These are phyloP conservation scores for Pichia sp. DNA, from an alignment of 1,139 yeast species.

Conservation along the genomic window DNA sequence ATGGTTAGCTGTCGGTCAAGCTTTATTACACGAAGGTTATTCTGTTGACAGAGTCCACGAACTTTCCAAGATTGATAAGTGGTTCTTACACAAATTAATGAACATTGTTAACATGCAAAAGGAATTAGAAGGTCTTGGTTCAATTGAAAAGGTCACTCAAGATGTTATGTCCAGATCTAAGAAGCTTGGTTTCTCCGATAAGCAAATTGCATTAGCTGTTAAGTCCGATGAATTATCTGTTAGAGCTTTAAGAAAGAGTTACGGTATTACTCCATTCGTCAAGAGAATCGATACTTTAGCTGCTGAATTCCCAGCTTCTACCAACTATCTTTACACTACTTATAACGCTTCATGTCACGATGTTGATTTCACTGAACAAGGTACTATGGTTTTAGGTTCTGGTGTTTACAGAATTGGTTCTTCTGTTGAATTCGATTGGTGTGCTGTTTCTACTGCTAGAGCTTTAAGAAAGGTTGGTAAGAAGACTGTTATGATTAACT, in stretches of 20 bases:
- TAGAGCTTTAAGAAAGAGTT: constrained; percentile 72
- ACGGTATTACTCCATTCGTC: constrained; percentile 87
- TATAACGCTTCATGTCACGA: constrained; percentile 90
- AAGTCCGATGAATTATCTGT: constrained; percentile 68
- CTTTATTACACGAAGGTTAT: constrained; percentile 84
- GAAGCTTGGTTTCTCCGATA: constrained; percentile 93
- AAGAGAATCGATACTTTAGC: constrained; percentile 97
- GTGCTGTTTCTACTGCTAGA: constrained; percentile 97
- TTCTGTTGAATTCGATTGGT: constrained; percentile 99
- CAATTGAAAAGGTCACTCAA: constrained; percentile 56
- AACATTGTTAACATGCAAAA: constrained; percentile 88
- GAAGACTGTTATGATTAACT: constrained; percentile 94
- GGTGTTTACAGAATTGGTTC: constrained; percentile 99
- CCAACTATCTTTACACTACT: constrained; percentile 94
- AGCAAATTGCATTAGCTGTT: constrained; percentile 81
- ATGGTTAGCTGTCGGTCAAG: constrained; percentile 98
- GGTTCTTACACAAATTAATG: constrained; percentile 93
- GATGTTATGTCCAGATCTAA: constrained; percentile 79
- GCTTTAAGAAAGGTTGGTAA: constrained; percentile 85
- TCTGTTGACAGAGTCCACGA: constrained; percentile 91
- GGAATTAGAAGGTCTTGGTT: constrained; percentile 65
- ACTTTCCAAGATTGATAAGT: constrained; percentile 86
- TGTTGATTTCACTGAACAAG: constrained; percentile 81
- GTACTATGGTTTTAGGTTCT: constrained; percentile 93
- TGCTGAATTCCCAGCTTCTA: constrained; percentile 97